Evolutionary conservation across 2,329 filamentous ascomycete species (phyloP).

Genomic region (Pseudogymnoascus verrucosus): DNA sequence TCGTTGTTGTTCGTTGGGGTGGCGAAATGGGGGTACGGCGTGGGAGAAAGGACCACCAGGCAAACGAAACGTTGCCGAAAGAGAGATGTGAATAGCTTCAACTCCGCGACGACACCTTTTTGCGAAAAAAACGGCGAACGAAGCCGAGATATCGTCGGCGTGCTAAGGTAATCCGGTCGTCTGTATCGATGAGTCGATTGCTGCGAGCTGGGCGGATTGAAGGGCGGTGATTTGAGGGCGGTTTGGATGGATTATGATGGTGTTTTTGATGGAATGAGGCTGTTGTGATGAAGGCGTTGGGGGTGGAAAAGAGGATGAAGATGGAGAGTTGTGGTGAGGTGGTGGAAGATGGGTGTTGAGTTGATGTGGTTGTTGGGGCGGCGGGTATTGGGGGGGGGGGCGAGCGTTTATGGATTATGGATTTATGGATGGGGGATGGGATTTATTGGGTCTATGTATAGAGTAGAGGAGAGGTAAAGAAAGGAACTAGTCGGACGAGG

Average conservation of each 20-base stretch:
- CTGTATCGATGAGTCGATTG: conserved; percentile 17
- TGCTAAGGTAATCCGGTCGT: conserved; percentile 12
- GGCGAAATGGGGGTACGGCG: background rate
- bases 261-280: conserved; percentile 9
- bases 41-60: background rate
- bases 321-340: background rate
- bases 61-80: background rate
- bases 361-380: background rate
- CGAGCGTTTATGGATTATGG: background rate
- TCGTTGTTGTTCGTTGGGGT: background rate
- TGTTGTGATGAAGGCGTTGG: conserved; percentile 5
- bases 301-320: conserved; percentile 12
- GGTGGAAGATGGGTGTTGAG: conserved; percentile 3
- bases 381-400: too few species aligned
- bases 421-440: background rate
- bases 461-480: too few species aligned
- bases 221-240: conserved; percentile 21
- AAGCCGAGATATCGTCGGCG: conserved; percentile 13
- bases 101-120: too few species aligned
- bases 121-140: background rate
- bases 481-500: too few species aligned
- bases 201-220: conserved; percentile 21
- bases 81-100: background rate
- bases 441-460: too few species aligned
- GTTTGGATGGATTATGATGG: conserved; percentile 15